Conservation (phyloP, 495 filamentous ascomycete species). For the Penicillium verhagenii region DNA sequence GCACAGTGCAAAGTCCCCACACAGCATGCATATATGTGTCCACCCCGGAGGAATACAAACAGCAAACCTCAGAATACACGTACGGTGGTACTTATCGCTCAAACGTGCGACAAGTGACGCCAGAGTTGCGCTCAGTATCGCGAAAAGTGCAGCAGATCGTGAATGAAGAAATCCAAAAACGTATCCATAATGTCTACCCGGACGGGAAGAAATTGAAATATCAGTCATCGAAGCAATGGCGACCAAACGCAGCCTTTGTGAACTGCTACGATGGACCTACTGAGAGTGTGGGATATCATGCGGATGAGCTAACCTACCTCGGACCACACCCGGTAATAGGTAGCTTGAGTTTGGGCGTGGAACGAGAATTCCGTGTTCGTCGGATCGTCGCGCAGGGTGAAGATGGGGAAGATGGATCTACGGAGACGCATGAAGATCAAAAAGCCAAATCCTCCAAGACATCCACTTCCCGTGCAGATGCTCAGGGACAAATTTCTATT, state of each 20-base stretch:
- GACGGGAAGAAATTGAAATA: slow-evolving; percentile 70
- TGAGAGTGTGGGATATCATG: slow-evolving; percentile 86
- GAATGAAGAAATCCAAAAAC: slow-evolving; percentile 66
- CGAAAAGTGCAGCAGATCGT: slow-evolving; percentile 67
- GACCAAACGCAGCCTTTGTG: slow-evolving; percentile 85
- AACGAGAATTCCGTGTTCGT: slow-evolving; percentile 85
- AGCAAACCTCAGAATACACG: slow-evolving; percentile 74
- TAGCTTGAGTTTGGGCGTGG: slow-evolving; percentile 83
- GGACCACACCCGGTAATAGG: slow-evolving; percentile 87
- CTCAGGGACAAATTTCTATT: slow-evolving; percentile 82
- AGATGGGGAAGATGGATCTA: slow-evolving; percentile 4
- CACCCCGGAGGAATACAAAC: slow-evolving; percentile 53
- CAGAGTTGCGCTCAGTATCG: slow-evolving; percentile 65
- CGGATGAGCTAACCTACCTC: slow-evolving; percentile 89
- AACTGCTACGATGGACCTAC: slow-evolving; percentile 84
- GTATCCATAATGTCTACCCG: slow-evolving; percentile 62
- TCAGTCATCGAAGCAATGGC: slow-evolving; percentile 72
- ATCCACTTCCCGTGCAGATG: slow-evolving; percentile 47
- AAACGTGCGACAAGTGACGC: slow-evolving; percentile 73
- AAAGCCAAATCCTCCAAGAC: slow-evolving; percentile 4
- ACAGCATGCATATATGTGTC: slow-evolving; percentile 79
- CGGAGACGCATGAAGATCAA: slow-evolving; percentile 16
- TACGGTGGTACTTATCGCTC: slow-evolving; percentile 75
- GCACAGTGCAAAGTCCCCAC: slow-evolving; percentile 77
- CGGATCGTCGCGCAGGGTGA: slow-evolving; percentile 62